These are phyloP conservation scores for Paramecium primaurelia DNA, from an alignment of 73 alveolate genomes.

Conservation along the genomic window DNA sequence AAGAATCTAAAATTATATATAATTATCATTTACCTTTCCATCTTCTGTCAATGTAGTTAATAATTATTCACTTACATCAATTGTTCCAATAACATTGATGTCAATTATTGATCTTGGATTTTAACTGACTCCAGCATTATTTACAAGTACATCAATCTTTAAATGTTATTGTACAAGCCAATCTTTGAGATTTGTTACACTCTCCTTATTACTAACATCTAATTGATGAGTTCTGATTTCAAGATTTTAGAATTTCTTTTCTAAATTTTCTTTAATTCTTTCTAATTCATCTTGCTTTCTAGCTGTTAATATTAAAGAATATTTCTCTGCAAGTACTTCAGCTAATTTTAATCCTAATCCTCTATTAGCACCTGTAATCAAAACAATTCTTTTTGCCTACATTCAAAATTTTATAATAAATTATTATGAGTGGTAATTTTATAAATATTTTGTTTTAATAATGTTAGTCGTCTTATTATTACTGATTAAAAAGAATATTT, in stretches of 20 bases:
- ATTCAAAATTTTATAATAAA: background rate
- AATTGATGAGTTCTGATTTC: background rate
- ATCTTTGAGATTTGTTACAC: background rate
- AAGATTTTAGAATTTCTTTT: background rate
- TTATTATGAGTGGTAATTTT: background rate
- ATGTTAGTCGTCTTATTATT: background rate
- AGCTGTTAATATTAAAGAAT: background rate
- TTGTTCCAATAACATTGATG: background rate
- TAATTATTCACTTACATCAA: background rate
- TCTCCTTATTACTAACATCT: background rate
- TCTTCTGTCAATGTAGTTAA: background rate
- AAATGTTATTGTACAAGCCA: background rate
- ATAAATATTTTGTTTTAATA: background rate
- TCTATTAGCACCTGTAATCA: slow-evolving; percentile 33
- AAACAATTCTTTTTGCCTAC: background rate
- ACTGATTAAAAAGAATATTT: background rate
- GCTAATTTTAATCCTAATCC: slow-evolving; percentile 14
- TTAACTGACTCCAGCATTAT: slow-evolving; percentile 22
- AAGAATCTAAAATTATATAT: background rate
- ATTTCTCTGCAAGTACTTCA: background rate
- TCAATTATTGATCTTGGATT: background rate
- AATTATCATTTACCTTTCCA: background rate
- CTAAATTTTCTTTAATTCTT: background rate
- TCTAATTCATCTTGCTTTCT: background rate
- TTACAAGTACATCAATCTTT: slow-evolving; percentile 18